These are phyloP conservation scores for Hymenoscyphus occultus DNA, from an alignment of 2,329 filamentous ascomycete species.

Conservation along the genomic window DNA sequence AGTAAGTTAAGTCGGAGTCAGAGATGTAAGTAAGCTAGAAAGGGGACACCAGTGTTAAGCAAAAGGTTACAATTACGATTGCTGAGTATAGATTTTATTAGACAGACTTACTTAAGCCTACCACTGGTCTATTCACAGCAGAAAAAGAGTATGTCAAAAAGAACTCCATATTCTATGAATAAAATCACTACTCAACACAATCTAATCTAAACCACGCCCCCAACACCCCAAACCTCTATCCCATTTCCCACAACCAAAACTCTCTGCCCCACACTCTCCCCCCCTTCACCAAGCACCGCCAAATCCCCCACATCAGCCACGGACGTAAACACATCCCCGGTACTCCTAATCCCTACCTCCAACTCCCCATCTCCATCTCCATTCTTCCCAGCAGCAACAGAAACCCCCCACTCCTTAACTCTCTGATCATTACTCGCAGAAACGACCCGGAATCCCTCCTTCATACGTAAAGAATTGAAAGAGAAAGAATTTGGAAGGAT, in stretches of 20 bases:
- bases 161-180: neutral
- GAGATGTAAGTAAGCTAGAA: no score
- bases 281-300: constrained; percentile 24
- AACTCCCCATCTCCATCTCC: neutral
- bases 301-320: constrained; percentile 58
- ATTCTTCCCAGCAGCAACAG: constrained; percentile 8
- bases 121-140: no score
- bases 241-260: constrained; percentile 37
- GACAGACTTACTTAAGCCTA: no score
- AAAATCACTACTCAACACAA: neutral
- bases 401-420: constrained; percentile 50
- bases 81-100: no score
- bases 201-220: neutral
- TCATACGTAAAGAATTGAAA: no score
- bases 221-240: constrained; percentile 35
- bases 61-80: no score
- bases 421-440: constrained; percentile 61
- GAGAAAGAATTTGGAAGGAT: constrained; percentile 34
- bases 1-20: no score
- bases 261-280: neutral
- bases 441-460: constrained; percentile 40
- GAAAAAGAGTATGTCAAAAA: no score
- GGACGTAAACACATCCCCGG: constrained; percentile 54
- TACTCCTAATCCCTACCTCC: constrained; percentile 39
- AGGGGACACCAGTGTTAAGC: no score